Evolutionary conservation across 2,329 filamentous ascomycete genomes (phyloP).

Genomic region (Cladosporium sp.): DNA sequence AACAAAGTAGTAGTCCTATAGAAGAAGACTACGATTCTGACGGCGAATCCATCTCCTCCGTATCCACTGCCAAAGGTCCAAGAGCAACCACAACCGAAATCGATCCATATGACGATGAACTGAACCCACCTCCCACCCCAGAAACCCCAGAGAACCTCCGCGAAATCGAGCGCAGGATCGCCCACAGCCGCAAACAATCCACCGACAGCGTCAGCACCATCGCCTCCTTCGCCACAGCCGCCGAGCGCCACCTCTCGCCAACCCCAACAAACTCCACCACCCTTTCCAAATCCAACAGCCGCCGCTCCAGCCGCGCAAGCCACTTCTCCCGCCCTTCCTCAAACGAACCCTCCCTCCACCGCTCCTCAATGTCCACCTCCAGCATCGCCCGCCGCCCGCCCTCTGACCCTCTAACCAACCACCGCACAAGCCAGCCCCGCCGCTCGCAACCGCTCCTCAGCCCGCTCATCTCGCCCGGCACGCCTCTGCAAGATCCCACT

Average conservation of each 20-base stretch:
- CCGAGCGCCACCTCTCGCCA: conserved; percentile 39
- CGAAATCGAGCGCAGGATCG: conserved; percentile 37
- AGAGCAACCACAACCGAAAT: conserved; percentile 52
- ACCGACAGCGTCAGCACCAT: conserved; percentile 61
- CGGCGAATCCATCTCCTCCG: conserved; percentile 43
- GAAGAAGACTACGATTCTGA: conserved; percentile 43
- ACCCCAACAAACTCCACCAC: not conserved
- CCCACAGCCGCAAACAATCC: conserved; percentile 53
- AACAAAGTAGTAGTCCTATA: conserved; percentile 44
- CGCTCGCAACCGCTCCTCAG: conserved; percentile 27
- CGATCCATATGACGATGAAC: conserved; percentile 24
- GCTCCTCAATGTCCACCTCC: conserved; percentile 24
- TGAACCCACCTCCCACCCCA: conserved; percentile 31
- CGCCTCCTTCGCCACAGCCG: conserved; percentile 65
- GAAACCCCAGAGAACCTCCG: conserved; percentile 36
- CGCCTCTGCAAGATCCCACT: conserved; percentile 37
- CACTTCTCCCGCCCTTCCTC: conserved; percentile 7
- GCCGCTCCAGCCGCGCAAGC: conserved; percentile 14
- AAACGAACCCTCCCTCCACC: not conserved
- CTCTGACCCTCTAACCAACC: conserved; percentile 20
- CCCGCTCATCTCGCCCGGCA: conserved; percentile 36
- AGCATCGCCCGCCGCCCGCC: conserved; percentile 30
- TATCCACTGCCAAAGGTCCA: conserved; percentile 16
- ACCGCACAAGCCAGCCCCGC: not conserved
- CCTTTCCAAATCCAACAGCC: conserved; percentile 11